Percentiles rank a stretch among this genome's conserved stretches.
Evolutionary conservation across 2,329 filamentous ascomycete genomes (phyloP).

Genomic region (Nemania sp.): DNA sequence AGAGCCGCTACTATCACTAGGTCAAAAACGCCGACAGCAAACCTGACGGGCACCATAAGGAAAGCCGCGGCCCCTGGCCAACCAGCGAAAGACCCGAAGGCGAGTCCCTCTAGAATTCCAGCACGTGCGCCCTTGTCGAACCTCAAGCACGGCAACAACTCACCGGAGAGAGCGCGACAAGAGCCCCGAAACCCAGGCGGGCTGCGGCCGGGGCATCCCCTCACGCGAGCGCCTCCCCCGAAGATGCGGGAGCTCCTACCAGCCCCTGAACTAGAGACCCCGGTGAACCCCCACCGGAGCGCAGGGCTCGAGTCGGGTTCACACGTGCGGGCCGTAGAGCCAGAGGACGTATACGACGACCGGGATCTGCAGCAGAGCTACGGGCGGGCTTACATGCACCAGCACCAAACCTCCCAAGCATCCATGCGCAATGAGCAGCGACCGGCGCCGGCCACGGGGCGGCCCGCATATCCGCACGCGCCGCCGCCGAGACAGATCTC

Average conservation of each 20-base stretch:
- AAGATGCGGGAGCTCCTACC: slow-evolving; percentile 83
- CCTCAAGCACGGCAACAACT: slow-evolving; percentile 74
- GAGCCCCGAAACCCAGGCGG: slow-evolving; percentile 51
- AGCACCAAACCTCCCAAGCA: slow-evolving; percentile 39
- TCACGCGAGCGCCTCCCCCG: slow-evolving; percentile 73
- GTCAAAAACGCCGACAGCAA: slow-evolving; percentile 61
- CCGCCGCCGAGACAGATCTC: slow-evolving; percentile 68
- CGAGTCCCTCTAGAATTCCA: slow-evolving; percentile 71
- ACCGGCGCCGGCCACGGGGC: slow-evolving; percentile 37
- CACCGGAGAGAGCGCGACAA: slow-evolving; percentile 70
- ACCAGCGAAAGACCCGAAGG: slow-evolving; percentile 41
- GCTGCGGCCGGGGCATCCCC: slow-evolving; percentile 59
- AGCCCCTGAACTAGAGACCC: slow-evolving; percentile 57
- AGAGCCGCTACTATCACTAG: slow-evolving; percentile 45
- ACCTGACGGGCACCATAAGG: slow-evolving; percentile 40
- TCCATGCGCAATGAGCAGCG: slow-evolving; percentile 50
- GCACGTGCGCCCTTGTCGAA: slow-evolving; percentile 71
- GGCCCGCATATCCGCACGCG: slow-evolving; percentile 48
- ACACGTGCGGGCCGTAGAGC: slow-evolving; percentile 65
- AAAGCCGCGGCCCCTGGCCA: slow-evolving; percentile 39
- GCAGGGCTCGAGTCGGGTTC: slow-evolving; percentile 54
- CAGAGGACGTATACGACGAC: slow-evolving; percentile 88
- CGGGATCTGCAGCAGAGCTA: slow-evolving; percentile 48
- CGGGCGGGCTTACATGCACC: slow-evolving; percentile 42
- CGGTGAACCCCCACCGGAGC: slow-evolving; percentile 53